Percentiles rank a stretch among this genome's conserved stretches.
These are phyloP conservation scores for Pseudopyricularia cyperi DNA, from an alignment of 2,329 filamentous ascomycete genomes.

Conservation along the genomic window DNA sequence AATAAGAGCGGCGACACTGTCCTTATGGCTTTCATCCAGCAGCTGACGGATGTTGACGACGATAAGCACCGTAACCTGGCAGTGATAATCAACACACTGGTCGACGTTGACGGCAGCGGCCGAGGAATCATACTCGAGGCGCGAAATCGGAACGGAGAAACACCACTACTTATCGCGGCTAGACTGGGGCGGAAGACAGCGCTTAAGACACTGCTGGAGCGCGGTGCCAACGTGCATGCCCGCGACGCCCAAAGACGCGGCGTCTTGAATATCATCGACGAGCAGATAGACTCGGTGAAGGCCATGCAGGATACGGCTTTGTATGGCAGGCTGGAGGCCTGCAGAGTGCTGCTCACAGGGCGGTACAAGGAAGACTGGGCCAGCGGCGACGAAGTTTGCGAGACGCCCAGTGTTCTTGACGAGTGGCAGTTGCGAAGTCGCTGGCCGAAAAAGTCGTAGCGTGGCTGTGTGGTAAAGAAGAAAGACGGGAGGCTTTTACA, in stretches of 20 bases:
- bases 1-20: conserved; percentile 37
- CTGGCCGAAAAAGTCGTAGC: not conserved
- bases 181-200: conserved; percentile 39
- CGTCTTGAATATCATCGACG: conserved; percentile 17
- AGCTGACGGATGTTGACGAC: conserved; percentile 36
- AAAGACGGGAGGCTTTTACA: no score
- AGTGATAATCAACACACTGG: conserved; percentile 28
- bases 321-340: conserved; percentile 19
- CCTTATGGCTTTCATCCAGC: conserved; percentile 39
- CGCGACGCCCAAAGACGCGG: conserved; percentile 17
- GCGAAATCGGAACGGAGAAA: conserved; percentile 41
- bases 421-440: not conserved
- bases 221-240: conserved; percentile 20
- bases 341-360: conserved; percentile 15
- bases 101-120: conserved; percentile 13
- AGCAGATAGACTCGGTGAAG: conserved; percentile 6
- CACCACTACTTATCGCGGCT: conserved; percentile 39
- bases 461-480: no score
- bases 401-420: conserved; percentile 1
- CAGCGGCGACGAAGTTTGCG: not conserved
- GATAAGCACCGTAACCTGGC: conserved; percentile 30
- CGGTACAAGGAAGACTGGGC: conserved; percentile 3
- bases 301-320: conserved; percentile 12
- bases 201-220: conserved; percentile 24
- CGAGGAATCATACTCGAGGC: conserved; percentile 31